A percentile compares a stretch with the other conserved stretches of the same genome.
phyloP scores from a whole-genome alignment of 768 basidiomycete genomes.

The Cytidiella melzeri region DNA sequence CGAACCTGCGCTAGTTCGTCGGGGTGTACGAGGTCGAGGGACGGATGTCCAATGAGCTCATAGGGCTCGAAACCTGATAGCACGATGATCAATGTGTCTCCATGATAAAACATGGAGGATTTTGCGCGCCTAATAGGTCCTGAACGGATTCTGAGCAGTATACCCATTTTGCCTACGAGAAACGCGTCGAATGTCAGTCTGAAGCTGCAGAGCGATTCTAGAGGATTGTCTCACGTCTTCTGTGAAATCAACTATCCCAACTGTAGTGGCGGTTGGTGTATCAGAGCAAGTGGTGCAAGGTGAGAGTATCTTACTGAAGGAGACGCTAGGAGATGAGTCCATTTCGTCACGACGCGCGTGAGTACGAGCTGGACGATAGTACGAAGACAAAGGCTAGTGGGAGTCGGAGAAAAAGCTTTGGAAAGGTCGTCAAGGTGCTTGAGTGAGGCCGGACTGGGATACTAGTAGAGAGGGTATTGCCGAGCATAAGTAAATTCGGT shows the following conservation, averaged over 20 bases:
- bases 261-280: conserved; percentile 30
- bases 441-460: too few species aligned
- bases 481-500: too few species aligned
- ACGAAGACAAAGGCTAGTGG: too few species aligned
- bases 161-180: conserved; percentile 21
- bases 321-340: conserved; percentile 47
- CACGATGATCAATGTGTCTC: background rate
- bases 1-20: conserved; percentile 68
- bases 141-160: conserved; percentile 25
- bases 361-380: background rate
- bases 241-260: conserved; percentile 78
- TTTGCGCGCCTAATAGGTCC: conserved; percentile 20
- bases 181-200: conserved; percentile 7
- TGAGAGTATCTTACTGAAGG: conserved; percentile 55
- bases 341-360: conserved; percentile 10
- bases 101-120: background rate
- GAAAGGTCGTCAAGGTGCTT: too few species aligned
- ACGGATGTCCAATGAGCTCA: conserved; percentile 64
- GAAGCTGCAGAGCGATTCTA: background rate
- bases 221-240: conserved; percentile 60
- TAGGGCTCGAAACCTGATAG: conserved; percentile 69
- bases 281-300: background rate
- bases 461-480: too few species aligned
- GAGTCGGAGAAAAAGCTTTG: too few species aligned
- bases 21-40: conserved; percentile 73